Percentiles rank a stretch among this genome's conserved stretches.
phyloP scores from a whole-genome alignment of 495 filamentous ascomycete species.

The Pyrenula aspistea region DNA sequence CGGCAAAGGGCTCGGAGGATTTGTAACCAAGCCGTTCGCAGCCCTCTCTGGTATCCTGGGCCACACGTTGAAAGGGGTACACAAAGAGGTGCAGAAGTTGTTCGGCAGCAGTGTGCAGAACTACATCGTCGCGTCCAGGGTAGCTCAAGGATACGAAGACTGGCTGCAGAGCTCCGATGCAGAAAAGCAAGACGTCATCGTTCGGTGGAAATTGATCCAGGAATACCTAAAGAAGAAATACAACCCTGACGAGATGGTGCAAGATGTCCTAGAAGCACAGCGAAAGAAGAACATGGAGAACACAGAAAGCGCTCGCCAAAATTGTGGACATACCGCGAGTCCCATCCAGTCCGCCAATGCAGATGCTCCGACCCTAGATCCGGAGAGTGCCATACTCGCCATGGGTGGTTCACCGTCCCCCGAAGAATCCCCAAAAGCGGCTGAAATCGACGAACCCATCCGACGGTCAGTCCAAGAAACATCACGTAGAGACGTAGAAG shows the following conservation, averaged over 20 bases:
- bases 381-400: conserved; percentile 1
- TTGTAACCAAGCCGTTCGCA: conserved; percentile 57
- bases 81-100: conserved; percentile 55
- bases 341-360: background rate
- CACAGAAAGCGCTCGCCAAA: conserved; percentile 18
- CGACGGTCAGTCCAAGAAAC: conserved; percentile 49
- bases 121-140: conserved; percentile 61
- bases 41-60: conserved; percentile 58
- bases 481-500: conserved; percentile 51
- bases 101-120: conserved; percentile 51
- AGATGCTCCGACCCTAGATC: background rate
- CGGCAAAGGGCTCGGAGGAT: conserved; percentile 61
- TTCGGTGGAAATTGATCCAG: conserved; percentile 41
- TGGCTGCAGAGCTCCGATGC: conserved; percentile 27
- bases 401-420: background rate
- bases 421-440: too few species aligned
- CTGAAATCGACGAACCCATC: conserved; percentile 59
- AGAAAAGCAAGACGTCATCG: conserved; percentile 45
- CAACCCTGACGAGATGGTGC: background rate
- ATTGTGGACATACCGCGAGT: conserved; percentile 11
- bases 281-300: conserved; percentile 13
- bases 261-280: conserved; percentile 24
- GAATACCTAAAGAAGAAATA: conserved; percentile 39
- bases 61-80: conserved; percentile 63
- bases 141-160: conserved; percentile 60